A percentile compares a stretch with the other conserved stretches of the same genome.
These are phyloP conservation scores for Pseudogymnoascus sp. DNA, from an alignment of 2,329 filamentous ascomycete species.

Conservation along the genomic window DNA sequence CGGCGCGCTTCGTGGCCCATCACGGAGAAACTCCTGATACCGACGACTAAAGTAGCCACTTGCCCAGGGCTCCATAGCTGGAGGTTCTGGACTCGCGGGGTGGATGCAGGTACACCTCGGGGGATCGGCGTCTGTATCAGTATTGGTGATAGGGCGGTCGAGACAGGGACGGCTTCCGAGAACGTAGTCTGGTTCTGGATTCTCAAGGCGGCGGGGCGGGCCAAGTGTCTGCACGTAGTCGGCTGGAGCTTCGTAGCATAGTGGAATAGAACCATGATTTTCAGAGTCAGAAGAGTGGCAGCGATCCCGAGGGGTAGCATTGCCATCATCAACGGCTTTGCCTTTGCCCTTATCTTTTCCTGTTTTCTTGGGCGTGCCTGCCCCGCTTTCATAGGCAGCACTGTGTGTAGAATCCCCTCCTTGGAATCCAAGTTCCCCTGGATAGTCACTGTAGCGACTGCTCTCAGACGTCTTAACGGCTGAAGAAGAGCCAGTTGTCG, in stretches of 20 bases:
- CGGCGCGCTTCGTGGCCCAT: not conserved
- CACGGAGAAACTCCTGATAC: not conserved
- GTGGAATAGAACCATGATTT: not conserved
- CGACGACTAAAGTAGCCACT: not conserved
- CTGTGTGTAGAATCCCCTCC: not conserved
- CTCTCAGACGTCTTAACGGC: not conserved
- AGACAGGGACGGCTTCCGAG: not conserved
- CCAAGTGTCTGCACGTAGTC: not conserved
- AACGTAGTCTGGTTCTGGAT: not conserved
- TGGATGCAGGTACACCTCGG: not conserved
- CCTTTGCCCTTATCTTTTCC: not conserved
- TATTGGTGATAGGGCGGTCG: not conserved
- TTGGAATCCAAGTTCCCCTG: no score
- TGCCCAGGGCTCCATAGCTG: not conserved
- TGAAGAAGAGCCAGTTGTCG: not conserved
- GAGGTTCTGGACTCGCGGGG: not conserved
- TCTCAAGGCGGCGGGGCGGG: not conserved
- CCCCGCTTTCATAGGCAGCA: not conserved
- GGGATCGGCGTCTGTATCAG: not conserved
- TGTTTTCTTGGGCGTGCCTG: not conserved
- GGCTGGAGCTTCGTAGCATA: not conserved
- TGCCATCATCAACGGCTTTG: not conserved
- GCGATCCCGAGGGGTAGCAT: not conserved
- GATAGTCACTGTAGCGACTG: not conserved
- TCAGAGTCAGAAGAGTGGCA: not conserved